Percentiles rank a stretch among this genome's conserved stretches.
These are phyloP conservation scores for Lodderomyces parapsilosis DNA, from an alignment of 1,139 yeast species.

Conservation along the genomic window DNA sequence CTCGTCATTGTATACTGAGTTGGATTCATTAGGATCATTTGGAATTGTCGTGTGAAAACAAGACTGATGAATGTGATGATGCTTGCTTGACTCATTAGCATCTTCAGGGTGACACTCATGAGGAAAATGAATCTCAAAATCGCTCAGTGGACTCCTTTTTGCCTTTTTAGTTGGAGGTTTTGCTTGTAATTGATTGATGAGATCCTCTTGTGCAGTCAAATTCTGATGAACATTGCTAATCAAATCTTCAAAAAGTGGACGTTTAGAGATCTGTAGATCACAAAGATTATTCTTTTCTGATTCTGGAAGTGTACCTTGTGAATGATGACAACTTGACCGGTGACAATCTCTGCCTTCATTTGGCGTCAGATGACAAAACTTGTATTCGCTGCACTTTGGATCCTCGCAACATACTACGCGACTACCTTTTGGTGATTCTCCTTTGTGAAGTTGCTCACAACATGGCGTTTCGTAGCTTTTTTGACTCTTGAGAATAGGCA, in stretches of 20 bases:
- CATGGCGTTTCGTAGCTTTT: not conserved
- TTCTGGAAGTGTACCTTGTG: slow-evolving; percentile 13
- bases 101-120: slow-evolving; percentile 35
- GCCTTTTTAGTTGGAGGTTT: slow-evolving; percentile 9
- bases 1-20: slow-evolving; percentile 12
- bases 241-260: slow-evolving; percentile 33
- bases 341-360: not conserved
- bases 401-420: slow-evolving; percentile 18
- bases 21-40: slow-evolving; percentile 9
- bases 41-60: slow-evolving; percentile 48
- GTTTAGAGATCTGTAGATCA: slow-evolving; percentile 17
- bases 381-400: slow-evolving; percentile 11
- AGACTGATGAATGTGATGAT: slow-evolving; percentile 41
- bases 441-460: not conserved
- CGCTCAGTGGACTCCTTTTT: slow-evolving; percentile 9
- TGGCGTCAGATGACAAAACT: slow-evolving; percentile 5
- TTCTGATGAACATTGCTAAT: slow-evolving; percentile 34
- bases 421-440: not conserved
- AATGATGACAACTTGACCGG: slow-evolving; percentile 18
- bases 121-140: slow-evolving; percentile 28
- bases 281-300: slow-evolving; percentile 31
- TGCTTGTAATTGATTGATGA: slow-evolving; percentile 9
- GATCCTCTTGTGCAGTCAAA: slow-evolving; percentile 9
- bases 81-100: slow-evolving; percentile 11
- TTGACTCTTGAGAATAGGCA: slow-evolving; percentile 3